phyloP scores from a whole-genome alignment of 805 yeast species.

The Monosporozyma aerobia region DNA sequence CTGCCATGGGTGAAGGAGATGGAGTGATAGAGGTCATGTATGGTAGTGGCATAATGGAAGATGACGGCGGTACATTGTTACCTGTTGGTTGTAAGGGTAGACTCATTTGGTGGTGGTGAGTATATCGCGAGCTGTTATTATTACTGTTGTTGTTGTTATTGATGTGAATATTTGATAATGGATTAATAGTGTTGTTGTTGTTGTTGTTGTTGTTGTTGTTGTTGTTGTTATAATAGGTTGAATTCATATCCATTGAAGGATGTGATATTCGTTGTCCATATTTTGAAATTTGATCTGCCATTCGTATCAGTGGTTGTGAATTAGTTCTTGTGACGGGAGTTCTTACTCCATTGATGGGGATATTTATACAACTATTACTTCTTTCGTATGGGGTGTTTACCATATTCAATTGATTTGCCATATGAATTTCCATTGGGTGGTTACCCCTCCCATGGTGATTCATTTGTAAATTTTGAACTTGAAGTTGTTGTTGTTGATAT shows the following conservation, averaged over 20 bases:
- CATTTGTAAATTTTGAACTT: not conserved
- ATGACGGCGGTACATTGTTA: not conserved
- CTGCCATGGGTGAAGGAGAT: not conserved
- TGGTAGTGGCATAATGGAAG: not conserved
- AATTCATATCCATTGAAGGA: not conserved
- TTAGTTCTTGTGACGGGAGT: not conserved
- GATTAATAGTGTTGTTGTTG: not conserved
- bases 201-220: not conserved
- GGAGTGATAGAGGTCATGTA: not conserved
- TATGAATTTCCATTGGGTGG: not conserved
- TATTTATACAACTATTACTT: constrained; percentile 1
- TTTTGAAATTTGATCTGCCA: not conserved
- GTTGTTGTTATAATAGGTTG: not conserved
- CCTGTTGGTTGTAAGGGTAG: not conserved
- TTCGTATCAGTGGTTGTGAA: constrained; percentile 2
- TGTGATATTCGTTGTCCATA: not conserved
- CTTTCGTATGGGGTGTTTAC: not conserved
- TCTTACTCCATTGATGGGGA: not conserved
- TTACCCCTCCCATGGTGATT: not conserved
- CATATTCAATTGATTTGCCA: not conserved
- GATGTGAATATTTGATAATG: not conserved
- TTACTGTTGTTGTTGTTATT: not conserved
- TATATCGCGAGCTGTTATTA: not conserved
- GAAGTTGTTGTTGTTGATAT: not conserved
- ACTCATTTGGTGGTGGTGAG: not conserved